phyloP scores from a whole-genome alignment of 257 asterid species.

The Agastache rugosa region DNA sequence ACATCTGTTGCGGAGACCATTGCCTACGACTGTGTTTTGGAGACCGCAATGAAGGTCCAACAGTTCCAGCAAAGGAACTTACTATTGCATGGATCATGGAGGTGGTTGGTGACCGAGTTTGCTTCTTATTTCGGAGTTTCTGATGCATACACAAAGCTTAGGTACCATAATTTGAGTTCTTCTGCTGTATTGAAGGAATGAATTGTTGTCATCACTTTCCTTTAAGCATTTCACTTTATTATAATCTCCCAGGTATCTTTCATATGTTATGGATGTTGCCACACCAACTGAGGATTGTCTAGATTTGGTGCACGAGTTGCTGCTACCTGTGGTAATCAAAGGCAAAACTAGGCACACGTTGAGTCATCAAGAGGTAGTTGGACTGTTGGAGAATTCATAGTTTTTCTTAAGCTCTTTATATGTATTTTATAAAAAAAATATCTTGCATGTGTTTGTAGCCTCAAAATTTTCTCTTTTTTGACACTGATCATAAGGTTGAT shows the following conservation, averaged over 20 bases:
- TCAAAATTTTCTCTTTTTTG: neutral
- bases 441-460: neutral
- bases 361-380: slow-evolving; percentile 95
- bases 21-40: slow-evolving; percentile 87
- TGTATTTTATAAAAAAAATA: neutral
- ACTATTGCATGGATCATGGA: slow-evolving; percentile 80
- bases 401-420: neutral
- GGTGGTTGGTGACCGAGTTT: slow-evolving; percentile 83
- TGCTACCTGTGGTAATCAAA: slow-evolving; percentile 73
- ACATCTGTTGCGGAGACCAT: slow-evolving; percentile 88
- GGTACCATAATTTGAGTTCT: slow-evolving; percentile 50
- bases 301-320: slow-evolving; percentile 73
- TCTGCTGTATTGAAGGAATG: slow-evolving; percentile 1
- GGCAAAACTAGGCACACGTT: slow-evolving; percentile 62
- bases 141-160: slow-evolving; percentile 83
- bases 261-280: slow-evolving; percentile 95
- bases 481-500: neutral
- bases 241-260: slow-evolving; percentile 68
- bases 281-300: slow-evolving; percentile 96
- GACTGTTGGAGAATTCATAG: slow-evolving; percentile 38
- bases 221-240: slow-evolving; percentile 3
- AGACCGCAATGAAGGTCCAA: slow-evolving; percentile 89
- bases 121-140: slow-evolving; percentile 92
- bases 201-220: slow-evolving; percentile 2
- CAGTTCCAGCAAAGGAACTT: slow-evolving; percentile 83